Evolutionary conservation across 345 rosid genomes (phyloP).

Genomic region (Lepidium sativum): DNA sequence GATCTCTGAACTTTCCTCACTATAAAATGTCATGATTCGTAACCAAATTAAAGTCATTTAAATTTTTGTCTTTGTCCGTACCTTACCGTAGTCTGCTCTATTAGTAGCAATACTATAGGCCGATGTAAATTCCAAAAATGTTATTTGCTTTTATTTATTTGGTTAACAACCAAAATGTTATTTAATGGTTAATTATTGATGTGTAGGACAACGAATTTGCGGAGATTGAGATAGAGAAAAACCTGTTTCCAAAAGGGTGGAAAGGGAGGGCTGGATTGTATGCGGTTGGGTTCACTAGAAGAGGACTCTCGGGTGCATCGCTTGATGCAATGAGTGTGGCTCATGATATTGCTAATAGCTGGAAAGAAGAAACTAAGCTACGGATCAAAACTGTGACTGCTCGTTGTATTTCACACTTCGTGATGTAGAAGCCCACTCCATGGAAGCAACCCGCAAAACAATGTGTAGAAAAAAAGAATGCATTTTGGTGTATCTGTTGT

Average conservation of each 20-base stretch:
- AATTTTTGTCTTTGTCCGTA: too few relatives aligned
- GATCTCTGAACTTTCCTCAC: too few relatives aligned
- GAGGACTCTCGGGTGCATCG: constrained; percentile 75
- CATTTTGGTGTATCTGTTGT: constrained; percentile 8
- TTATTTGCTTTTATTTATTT: too few relatives aligned
- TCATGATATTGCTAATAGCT: constrained; percentile 49
- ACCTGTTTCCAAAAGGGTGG: constrained; percentile 72
- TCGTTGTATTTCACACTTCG: constrained; percentile 56
- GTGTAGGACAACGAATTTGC: constrained; percentile 62
- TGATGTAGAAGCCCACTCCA: constrained; percentile 13
- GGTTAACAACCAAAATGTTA: background rate
- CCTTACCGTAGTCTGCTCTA: too few relatives aligned
- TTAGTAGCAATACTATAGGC: too few relatives aligned
- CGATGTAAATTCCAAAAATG: too few relatives aligned
- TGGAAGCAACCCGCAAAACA: constrained; percentile 28
- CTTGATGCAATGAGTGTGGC: constrained; percentile 56
- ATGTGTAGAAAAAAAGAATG: background rate
- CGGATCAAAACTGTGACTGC: constrained; percentile 36
- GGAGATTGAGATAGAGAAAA: constrained; percentile 49
- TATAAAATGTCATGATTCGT: too few relatives aligned
- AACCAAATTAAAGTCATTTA: too few relatives aligned
- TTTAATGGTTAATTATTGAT: background rate
- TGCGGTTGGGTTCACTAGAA: constrained; percentile 77
- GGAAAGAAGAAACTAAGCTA: constrained; percentile 67
- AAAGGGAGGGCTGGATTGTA: constrained; percentile 66